These are phyloP conservation scores for Krasilnikovozyma curviuscula DNA, from an alignment of 768 basidiomycete genomes.

Conservation along the genomic window DNA sequence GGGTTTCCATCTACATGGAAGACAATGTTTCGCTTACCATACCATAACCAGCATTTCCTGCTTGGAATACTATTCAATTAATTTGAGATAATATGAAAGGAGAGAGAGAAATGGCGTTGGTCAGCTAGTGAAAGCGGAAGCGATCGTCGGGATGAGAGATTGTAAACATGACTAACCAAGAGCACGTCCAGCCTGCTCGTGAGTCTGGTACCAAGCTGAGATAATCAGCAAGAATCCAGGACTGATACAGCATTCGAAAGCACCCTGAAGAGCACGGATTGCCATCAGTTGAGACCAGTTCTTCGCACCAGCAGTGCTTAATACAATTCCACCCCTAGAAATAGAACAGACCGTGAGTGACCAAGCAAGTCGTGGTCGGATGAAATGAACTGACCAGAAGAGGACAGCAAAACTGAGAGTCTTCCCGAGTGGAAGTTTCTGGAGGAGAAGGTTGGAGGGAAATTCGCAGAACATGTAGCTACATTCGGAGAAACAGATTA, in stretches of 20 bases:
- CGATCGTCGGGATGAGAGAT: not conserved
- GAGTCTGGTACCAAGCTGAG: slow-evolving; percentile 2
- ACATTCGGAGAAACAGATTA: slow-evolving; percentile 5
- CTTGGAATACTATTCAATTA: too few species aligned
- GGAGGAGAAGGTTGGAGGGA: slow-evolving; percentile 15
- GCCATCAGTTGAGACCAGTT: slow-evolving; percentile 2
- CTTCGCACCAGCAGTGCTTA: not conserved
- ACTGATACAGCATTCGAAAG: not conserved
- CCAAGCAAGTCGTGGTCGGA: not conserved
- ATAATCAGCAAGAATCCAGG: slow-evolving; percentile 8
- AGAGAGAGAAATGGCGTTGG: too few species aligned
- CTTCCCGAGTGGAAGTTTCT: slow-evolving; percentile 7
- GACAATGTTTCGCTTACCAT: not conserved
- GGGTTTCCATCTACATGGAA: not conserved
- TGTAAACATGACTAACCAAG: too few species aligned
- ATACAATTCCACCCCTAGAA: not conserved
- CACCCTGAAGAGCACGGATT: not conserved
- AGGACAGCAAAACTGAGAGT: slow-evolving; percentile 1
- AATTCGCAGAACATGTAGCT: slow-evolving; percentile 16
- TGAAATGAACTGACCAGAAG: not conserved
- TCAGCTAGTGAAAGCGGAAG: too few species aligned
- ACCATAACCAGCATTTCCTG: slow-evolving; percentile 2
- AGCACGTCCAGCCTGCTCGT: slow-evolving; percentile 4
- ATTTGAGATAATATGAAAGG: too few species aligned
- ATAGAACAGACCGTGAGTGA: not conserved